Percentiles rank a stretch among this genome's conserved stretches.
These are phyloP conservation scores for Roridomyces roridus DNA, from an alignment of 768 basidiomycete species.

Conservation along the genomic window DNA sequence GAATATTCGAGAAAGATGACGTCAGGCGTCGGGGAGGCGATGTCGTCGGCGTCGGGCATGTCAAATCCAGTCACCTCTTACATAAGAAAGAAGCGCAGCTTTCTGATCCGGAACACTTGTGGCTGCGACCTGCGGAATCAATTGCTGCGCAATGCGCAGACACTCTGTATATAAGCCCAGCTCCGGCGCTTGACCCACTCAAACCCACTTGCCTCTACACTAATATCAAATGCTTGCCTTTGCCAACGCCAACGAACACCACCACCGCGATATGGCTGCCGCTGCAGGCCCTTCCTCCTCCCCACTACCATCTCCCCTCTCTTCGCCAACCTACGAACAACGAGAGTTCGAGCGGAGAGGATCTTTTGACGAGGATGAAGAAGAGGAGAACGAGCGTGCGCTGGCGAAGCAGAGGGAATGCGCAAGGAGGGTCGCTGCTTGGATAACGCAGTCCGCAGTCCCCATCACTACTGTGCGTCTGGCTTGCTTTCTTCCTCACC, in stretches of 20 bases:
- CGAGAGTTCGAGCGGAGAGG: conserved; percentile 3
- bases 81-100: background rate
- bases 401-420: conserved; percentile 23
- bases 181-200: background rate
- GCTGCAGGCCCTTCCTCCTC: conserved; percentile 19
- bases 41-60: background rate
- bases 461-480: conserved; percentile 22
- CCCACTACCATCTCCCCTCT: background rate
- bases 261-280: conserved; percentile 7
- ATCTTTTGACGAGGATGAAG: conserved; percentile 9
- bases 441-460: conserved; percentile 26
- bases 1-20: background rate
- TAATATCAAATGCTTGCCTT: conserved; percentile 9
- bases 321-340: conserved; percentile 13
- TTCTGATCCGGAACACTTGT: no score
- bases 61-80: no score
- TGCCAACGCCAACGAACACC: conserved; percentile 18
- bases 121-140: no score
- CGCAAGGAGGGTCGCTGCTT: conserved; percentile 21
- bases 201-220: conserved; percentile 6
- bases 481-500: background rate
- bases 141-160: conserved; percentile 16
- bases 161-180: conserved; percentile 17
- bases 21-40: conserved; percentile 6
- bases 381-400: conserved; percentile 4